These are phyloP conservation scores for cucumber (Cucumis sativus) DNA, from an alignment of 306 rosid genomes.

Conservation along the genomic window DNA sequence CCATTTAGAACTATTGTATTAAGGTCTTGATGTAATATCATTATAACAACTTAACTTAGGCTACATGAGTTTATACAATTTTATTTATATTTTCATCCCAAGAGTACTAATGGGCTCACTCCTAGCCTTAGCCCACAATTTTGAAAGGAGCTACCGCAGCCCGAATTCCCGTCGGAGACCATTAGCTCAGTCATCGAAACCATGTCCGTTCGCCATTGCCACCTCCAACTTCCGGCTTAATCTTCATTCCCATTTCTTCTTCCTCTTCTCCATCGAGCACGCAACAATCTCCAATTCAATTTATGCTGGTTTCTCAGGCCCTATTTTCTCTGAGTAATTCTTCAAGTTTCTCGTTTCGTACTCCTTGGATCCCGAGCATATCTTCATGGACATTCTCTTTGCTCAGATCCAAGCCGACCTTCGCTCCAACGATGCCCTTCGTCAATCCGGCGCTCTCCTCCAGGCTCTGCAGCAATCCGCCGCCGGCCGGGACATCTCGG, in stretches of 20 bases:
- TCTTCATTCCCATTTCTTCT: not conserved
- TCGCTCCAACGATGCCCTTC: constrained; percentile 94
- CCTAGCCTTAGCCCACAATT: not conserved
- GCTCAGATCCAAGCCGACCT: constrained; percentile 99
- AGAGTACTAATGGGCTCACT: not conserved
- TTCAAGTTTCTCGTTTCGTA: not conserved
- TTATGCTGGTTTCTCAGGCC: not conserved
- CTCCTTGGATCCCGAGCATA: constrained; percentile 16
- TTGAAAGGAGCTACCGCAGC: not conserved
- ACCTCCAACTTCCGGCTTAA: not conserved
- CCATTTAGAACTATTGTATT: no score
- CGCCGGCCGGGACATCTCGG: constrained; percentile 87
- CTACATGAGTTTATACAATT: no score
- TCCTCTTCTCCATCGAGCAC: not conserved
- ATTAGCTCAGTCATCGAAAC: not conserved
- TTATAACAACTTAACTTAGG: no score
- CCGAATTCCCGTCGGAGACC: constrained; percentile 1
- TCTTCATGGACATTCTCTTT: constrained; percentile 74
- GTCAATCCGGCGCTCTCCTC: constrained; percentile 89
- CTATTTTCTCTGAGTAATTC: not conserved
- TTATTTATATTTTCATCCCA: no score
- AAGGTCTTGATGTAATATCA: no score
- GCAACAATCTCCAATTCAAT: not conserved
- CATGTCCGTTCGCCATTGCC: not conserved
- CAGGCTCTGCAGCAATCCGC: constrained; percentile 99